Evolutionary conservation across 805 yeast genomes (phyloP), one percentile per base, ranked within the genome.

Genomic region (Starmerella apicola): DNA sequence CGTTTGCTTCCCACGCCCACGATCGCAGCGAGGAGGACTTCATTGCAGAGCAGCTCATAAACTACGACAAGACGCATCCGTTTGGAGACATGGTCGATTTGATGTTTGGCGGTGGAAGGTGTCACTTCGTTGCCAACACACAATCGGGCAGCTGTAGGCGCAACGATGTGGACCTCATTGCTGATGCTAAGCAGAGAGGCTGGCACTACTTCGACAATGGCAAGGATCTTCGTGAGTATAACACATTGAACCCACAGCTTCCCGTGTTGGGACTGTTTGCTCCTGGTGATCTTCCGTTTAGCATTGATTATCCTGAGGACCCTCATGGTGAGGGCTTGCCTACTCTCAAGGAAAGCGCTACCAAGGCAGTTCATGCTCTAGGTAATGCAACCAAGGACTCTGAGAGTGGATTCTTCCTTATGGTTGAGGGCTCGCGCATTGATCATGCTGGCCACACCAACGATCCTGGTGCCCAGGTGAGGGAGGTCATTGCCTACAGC

Each of bases 381-480:
- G 62, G 70, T 2, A 64, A 71, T 41, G 86, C 86, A 18, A 71
- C 93, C 1, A 61, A 70, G 47, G 70, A 82, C 49, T 71, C 81
- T 2, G 91, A 83, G 16, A 61, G 79, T 49, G 96, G 96, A 0
- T 85, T 86, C 59, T 85, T 86, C 64, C 59, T 86, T 43, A 58
- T 86, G 59, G 74, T 86, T 38, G 95, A 86, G 65, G 95, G 95
- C 16, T 81, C 94, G 5, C 71, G 95, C 59, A 85, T 86, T 53
- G 96, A 86, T 61, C 95, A 85, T 56, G 95, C 94, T 5, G 95
- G 95, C 32, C 96, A 86, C 62, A 77, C 72, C 52, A 85, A 86
- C 55, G 96, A 86, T 58, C 88, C 96, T 9, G 88, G 88, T 5
- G 94, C 95, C 7, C 95, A 85, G 63, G 94, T 82, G 5, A 70